phyloP scores from a whole-genome alignment of 148 eudicot genomes.

The Chenopodium quinoa region DNA sequence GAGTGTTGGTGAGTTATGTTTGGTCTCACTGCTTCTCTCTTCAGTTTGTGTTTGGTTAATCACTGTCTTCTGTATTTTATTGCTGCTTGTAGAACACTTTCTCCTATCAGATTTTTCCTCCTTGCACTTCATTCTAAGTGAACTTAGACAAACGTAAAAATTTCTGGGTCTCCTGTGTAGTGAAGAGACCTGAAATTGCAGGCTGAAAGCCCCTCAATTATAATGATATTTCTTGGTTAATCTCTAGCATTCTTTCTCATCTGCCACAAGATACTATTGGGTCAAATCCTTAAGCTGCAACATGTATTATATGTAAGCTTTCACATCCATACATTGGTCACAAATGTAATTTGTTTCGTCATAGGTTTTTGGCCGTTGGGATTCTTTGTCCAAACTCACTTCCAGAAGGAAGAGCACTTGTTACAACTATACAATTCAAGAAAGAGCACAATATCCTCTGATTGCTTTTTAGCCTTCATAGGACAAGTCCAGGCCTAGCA shows the following conservation, averaged over 20 bases:
- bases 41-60: not conserved
- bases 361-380: not conserved
- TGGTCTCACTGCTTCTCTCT: not conserved
- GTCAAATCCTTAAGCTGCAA: not conserved
- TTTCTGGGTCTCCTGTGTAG: not conserved
- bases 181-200: not conserved
- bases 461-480: not conserved
- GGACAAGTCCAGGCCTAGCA: not conserved
- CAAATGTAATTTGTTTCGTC: not conserved
- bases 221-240: not conserved
- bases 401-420: not conserved
- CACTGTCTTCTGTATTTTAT: not conserved
- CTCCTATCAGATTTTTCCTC: not conserved
- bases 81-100: not conserved
- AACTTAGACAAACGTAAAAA: not conserved
- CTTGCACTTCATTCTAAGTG: not conserved
- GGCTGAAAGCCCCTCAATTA: not conserved
- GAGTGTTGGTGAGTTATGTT: conserved; percentile 20
- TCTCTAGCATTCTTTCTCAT: not conserved
- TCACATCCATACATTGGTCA: not conserved
- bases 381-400: not conserved
- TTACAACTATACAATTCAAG: not conserved
- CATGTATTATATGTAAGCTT: not conserved
- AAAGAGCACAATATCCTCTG: not conserved
- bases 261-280: not conserved